A percentile compares a stretch with the other conserved stretches of the same genome.
phyloP scores from a whole-genome alignment of 2,329 filamentous ascomycete species.

The Colletotrichum sp. region DNA sequence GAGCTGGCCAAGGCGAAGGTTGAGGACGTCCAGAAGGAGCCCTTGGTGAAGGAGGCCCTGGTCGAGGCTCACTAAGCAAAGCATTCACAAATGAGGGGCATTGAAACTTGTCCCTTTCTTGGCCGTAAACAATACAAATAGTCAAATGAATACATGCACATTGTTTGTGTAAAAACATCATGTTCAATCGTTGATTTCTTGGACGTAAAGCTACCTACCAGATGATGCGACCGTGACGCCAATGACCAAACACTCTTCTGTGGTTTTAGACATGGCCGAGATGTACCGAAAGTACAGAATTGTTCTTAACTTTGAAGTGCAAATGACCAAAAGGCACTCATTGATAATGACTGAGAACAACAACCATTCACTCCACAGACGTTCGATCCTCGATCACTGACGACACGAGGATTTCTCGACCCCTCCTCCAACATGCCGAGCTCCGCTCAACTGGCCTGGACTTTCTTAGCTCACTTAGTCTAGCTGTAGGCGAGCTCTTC shows the following conservation, averaged over 20 bases:
- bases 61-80: slow-evolving; percentile 6
- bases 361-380: fast-evolving
- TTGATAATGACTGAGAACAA: neutral
- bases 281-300: neutral
- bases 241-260: no score
- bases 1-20: slow-evolving; percentile 5
- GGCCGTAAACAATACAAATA: neutral
- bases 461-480: neutral
- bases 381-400: neutral
- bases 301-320: neutral
- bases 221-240: neutral
- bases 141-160: neutral
- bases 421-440: neutral
- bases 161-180: neutral
- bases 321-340: neutral
- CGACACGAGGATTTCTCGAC: neutral
- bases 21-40: slow-evolving; percentile 6
- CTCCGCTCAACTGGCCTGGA: neutral
- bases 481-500: neutral
- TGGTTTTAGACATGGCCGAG: neutral
- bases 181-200: neutral
- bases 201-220: neutral
- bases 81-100: neutral
- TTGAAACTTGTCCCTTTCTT: neutral
- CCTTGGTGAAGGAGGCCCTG: slow-evolving; percentile 7